Percentiles rank a stretch among this genome's conserved stretches.
phyloP scores from a whole-genome alignment of 129 eudicot species.

The Erigeron canadensis region DNA sequence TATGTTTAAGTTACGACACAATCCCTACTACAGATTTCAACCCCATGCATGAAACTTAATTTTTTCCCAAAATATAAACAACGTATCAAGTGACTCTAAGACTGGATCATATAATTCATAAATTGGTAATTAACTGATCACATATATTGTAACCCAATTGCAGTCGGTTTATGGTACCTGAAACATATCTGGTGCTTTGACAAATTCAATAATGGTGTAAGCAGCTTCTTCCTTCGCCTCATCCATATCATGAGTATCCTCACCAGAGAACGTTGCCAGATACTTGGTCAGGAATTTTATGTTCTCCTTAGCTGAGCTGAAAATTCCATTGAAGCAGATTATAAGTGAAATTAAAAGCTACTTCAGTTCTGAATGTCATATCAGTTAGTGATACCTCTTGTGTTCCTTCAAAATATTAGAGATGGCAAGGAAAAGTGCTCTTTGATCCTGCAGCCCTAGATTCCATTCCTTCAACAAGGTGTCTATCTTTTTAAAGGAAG shows the following conservation, averaged over 20 bases:
- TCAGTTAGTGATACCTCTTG: conserved; percentile 50
- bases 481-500: conserved; percentile 75
- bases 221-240: conserved; percentile 92
- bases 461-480: conserved; percentile 85
- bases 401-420: conserved; percentile 71
- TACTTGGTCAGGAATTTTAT: conserved; percentile 70
- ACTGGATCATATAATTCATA: background rate
- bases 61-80: background rate
- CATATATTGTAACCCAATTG: background rate
- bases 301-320: conserved; percentile 88
- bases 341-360: background rate
- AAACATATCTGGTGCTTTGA: conserved; percentile 81
- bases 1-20: background rate
- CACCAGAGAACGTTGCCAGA: conserved; percentile 78
- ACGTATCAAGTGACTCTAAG: background rate
- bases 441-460: conserved; percentile 77
- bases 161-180: conserved; percentile 49
- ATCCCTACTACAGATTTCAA: background rate
- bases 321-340: conserved; percentile 24
- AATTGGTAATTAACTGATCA: background rate
- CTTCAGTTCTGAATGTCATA: too few species aligned
- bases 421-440: conserved; percentile 67
- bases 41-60: background rate
- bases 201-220: conserved; percentile 68
- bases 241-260: conserved; percentile 54